A percentile compares a stretch with the other conserved stretches of the same genome.
phyloP scores from a whole-genome alignment of 176 grass and related monocot species.

The Typha latifolia region DNA sequence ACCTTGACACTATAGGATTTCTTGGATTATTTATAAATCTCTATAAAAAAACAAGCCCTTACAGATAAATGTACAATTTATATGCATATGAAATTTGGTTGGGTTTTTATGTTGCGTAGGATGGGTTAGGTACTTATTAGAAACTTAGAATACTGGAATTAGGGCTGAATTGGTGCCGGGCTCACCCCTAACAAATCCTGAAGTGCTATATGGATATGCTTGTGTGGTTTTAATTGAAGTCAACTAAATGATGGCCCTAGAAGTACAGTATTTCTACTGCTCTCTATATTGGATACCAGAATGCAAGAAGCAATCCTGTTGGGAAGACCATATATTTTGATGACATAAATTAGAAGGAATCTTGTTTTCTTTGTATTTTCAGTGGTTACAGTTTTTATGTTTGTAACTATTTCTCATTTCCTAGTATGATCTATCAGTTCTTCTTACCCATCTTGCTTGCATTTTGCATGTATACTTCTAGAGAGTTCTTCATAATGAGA shows the following conservation, averaged over 20 bases:
- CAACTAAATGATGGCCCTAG: background rate
- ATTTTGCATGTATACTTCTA: constrained; percentile 13
- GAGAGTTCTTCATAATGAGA: constrained; percentile 54
- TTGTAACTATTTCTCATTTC: background rate
- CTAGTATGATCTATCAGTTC: background rate
- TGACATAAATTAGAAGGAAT: background rate
- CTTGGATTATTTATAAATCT: too few relatives aligned
- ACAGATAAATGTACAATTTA: too few relatives aligned
- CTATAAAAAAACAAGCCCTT: too few relatives aligned
- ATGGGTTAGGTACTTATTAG: too few relatives aligned
- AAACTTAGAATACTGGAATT: too few relatives aligned
- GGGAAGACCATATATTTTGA: background rate
- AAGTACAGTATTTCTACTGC: background rate
- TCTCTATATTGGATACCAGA: background rate
- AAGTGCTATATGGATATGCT: too few relatives aligned
- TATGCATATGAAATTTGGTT: too few relatives aligned
- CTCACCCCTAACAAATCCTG: background rate
- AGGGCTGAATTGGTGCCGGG: too few relatives aligned
- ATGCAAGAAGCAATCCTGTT: background rate
- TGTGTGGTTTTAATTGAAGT: background rate
- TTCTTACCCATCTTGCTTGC: constrained; percentile 1
- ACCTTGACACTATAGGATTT: too few relatives aligned
- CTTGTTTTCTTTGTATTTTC: background rate
- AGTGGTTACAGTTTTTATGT: background rate
- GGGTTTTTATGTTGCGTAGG: too few relatives aligned